These are phyloP conservation scores for Aspergillus sp. DNA, from an alignment of 2,329 filamentous ascomycete genomes.

Conservation along the genomic window DNA sequence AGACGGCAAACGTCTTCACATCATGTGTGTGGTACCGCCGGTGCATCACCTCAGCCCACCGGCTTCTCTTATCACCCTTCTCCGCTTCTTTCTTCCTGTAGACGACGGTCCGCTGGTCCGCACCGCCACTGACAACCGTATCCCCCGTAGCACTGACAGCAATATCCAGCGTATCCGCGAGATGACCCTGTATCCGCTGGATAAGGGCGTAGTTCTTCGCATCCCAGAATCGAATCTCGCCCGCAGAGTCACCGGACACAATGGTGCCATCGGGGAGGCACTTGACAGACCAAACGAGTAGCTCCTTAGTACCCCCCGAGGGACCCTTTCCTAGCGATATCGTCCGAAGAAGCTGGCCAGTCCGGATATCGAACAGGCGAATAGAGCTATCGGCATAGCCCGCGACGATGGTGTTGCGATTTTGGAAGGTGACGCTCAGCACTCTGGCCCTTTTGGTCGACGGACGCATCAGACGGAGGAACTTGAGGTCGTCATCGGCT, in stretches of 20 bases:
- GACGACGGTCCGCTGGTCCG: conserved; percentile 82
- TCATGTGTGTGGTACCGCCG: conserved; percentile 88
- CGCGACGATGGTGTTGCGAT: conserved; percentile 75
- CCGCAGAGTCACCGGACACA: conserved; percentile 90
- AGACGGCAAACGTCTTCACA: conserved; percentile 89
- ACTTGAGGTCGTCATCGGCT: conserved; percentile 76
- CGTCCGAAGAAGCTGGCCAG: conserved; percentile 69
- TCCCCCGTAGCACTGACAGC: conserved; percentile 76
- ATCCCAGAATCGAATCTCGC: conserved; percentile 91
- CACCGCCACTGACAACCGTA: conserved; percentile 82
- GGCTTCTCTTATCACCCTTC: conserved; percentile 53
- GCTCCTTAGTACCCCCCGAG: conserved; percentile 73
- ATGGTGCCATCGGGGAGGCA: conserved; percentile 84
- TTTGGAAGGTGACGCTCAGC: conserved; percentile 87
- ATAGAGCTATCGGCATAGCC: conserved; percentile 98
- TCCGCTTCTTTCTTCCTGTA: conserved; percentile 62
- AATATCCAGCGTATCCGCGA: conserved; percentile 88
- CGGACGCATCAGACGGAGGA: conserved; percentile 72
- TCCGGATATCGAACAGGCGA: conserved; percentile 81
- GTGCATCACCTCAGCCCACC: conserved; percentile 85
- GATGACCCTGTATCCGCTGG: conserved; percentile 82
- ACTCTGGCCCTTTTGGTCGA: conserved; percentile 83
- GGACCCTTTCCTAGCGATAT: conserved; percentile 84
- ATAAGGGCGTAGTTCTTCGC: conserved; percentile 85
- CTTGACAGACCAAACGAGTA: conserved; percentile 91